A percentile compares a stretch with the other conserved stretches of the same genome.
Conservation (phyloP, 2,329 filamentous ascomycete species). For the Ambrosiella cleistominuta region DNA sequence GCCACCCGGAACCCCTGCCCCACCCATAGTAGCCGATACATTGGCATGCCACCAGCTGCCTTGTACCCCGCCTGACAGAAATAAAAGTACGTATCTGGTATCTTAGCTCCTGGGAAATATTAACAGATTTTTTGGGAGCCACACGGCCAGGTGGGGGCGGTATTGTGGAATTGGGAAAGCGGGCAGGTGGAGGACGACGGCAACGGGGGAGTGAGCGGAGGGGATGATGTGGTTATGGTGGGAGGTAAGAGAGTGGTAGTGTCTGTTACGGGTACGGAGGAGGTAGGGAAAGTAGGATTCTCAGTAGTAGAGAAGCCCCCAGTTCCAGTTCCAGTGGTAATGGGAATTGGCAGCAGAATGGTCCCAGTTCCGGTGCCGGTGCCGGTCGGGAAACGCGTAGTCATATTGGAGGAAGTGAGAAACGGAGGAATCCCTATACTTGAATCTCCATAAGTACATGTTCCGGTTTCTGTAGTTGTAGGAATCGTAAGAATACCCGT, state of each 20-base stretch:
- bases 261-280: background rate
- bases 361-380: background rate
- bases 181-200: background rate
- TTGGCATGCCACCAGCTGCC: background rate
- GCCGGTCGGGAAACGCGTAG: background rate
- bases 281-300: background rate
- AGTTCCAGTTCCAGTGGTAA: too few relatives aligned
- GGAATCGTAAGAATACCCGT: background rate
- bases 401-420: background rate
- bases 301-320: too few relatives aligned
- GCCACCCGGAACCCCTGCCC: constrained; percentile 2
- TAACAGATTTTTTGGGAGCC: background rate
- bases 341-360: too few relatives aligned
- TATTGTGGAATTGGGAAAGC: background rate
- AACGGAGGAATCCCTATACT: background rate
- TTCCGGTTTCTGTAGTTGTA: background rate
- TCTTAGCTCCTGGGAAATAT: background rate
- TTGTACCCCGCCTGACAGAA: constrained; percentile 6
- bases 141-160: constrained; percentile 1
- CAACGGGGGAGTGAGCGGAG: background rate
- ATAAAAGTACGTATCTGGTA: background rate
- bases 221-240: background rate
- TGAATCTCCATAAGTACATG: background rate
- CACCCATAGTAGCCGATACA: constrained; percentile 4
- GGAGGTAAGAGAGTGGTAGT: background rate